Base-by-base conservation (phyloP, 2,329 filamentous ascomycete genomes). In the Paradendryphiella salina region DNA sequence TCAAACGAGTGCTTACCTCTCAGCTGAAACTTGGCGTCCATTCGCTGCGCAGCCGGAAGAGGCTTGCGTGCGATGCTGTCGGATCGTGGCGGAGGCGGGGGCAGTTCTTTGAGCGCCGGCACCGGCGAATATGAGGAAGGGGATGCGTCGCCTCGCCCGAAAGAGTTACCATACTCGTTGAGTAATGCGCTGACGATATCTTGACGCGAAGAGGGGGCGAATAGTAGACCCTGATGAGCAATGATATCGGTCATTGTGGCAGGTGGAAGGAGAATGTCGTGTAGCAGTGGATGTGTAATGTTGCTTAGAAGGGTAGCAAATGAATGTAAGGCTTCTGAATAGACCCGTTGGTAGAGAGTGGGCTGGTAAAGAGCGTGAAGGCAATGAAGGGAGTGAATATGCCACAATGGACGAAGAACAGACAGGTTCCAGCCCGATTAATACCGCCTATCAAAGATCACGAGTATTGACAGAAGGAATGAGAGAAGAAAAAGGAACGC, bases 181-280 rank as follows among this genome's bases (percentile, higher is more conserved):
- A 74, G 57, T 34, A 74, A 58, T 46, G 68, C 66, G 64, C 70
- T 73, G 56, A 74, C 61, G 21, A 74, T 59, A 49, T 74, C 72
- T 47, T 73, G 69, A 56, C 71, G 67, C 29, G 60, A 63, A 15
- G 67, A 53, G 17, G 69, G 66, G 42, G 68, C 64, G 21, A 55
- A 48, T 9, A 65, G 57, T 42, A 59, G 57, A 42, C 56, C 56
- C 35, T 59, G 59, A 33, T 63, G 68, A 23, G 58, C 36, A 54
- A 66, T 66, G 53, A 65, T 41, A 32, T 59, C 50, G 42, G 70
- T 53, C 64, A 70, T 72, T 41, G 47, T 60, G 34, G 47, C n/a
- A 34, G 28, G 29, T 20, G 28, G 28, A 50, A 50, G 18, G 28
- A 23, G 32, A 38, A 14, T 36, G 23, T 29, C 15, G 42, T 31